Conservation (phyloP, 805 yeast species). For the Wickerhamomyces rabaulensis region DNA sequence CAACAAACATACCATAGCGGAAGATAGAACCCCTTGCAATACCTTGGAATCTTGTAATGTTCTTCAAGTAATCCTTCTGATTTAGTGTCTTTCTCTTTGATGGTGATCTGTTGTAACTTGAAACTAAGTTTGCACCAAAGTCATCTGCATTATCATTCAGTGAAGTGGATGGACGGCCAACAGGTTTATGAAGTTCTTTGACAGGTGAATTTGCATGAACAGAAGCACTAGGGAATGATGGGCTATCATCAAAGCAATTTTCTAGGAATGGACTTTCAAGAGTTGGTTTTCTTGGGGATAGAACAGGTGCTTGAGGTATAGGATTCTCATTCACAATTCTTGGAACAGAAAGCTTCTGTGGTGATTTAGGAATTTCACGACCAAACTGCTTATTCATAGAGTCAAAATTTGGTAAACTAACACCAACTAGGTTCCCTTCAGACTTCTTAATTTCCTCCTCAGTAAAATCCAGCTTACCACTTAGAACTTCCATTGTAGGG, state of each 20-base stretch:
- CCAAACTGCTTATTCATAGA: slow-evolving; percentile 40
- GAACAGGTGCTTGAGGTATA: neutral
- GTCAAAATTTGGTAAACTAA: slow-evolving; percentile 73
- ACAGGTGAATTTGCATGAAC: neutral
- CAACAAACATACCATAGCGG: slow-evolving; percentile 60
- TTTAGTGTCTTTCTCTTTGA: slow-evolving; percentile 14
- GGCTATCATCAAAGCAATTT: slow-evolving; percentile 1
- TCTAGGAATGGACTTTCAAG: slow-evolving; percentile 18
- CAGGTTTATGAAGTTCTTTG: neutral
- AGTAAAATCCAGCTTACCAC: slow-evolving; percentile 56
- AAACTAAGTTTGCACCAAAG: slow-evolving; percentile 5
- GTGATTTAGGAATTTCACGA: slow-evolving; percentile 17
- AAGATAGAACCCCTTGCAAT: slow-evolving; percentile 62
- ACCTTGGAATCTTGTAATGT: slow-evolving; percentile 56
- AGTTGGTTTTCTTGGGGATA: neutral
- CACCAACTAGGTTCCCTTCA: slow-evolving; percentile 58
- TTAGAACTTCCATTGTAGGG: slow-evolving; percentile 57
- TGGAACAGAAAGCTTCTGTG: slow-evolving; percentile 12
- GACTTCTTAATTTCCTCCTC: slow-evolving; percentile 66
- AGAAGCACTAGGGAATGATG: slow-evolving; percentile 3
- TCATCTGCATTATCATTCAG: neutral
- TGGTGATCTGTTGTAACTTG: slow-evolving; percentile 19
- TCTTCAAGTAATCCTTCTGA: slow-evolving; percentile 18
- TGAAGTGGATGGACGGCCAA: neutral
- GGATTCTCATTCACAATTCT: neutral